Percentiles rank a stretch among this genome's conserved stretches.
Evolutionary conservation across 75 land plant genomes (phyloP).

Genomic region (Sequoia sempervirens): DNA sequence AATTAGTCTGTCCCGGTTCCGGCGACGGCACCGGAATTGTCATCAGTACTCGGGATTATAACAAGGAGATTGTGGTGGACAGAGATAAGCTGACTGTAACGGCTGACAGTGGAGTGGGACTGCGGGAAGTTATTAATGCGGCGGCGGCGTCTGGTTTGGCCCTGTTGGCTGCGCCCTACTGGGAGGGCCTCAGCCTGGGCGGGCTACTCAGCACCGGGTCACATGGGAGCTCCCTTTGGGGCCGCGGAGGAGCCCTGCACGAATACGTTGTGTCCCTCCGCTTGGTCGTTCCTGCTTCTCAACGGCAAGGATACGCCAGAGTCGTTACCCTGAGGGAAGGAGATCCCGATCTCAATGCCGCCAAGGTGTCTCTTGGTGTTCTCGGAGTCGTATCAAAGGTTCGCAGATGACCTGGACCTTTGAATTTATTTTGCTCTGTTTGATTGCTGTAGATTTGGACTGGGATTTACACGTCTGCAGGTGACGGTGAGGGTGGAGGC

Average conservation of each 20-base stretch:
- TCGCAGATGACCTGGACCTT: not conserved
- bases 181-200: conserved; percentile 58
- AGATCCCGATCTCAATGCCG: conserved; percentile 47
- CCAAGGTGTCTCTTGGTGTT: conserved; percentile 58
- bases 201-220: conserved; percentile 66
- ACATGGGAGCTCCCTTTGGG: conserved; percentile 77
- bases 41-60: conserved; percentile 52
- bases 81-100: conserved; percentile 17
- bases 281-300: conserved; percentile 45
- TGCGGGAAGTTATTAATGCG: conserved; percentile 37
- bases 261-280: conserved; percentile 50
- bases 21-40: conserved; percentile 17
- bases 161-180: conserved; percentile 56
- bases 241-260: conserved; percentile 63
- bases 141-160: conserved; percentile 40
- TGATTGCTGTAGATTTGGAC: not conserved
- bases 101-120: conserved; percentile 50
- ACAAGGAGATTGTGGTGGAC: conserved; percentile 28
- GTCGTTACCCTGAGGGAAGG: conserved; percentile 20
- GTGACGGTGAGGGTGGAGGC: not conserved
- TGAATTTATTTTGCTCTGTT: not conserved
- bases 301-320: conserved; percentile 45
- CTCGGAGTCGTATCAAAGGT: conserved; percentile 69
- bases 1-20: conserved; percentile 50
- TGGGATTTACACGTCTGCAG: not conserved